phyloP scores from a whole-genome alignment of 2,329 filamentous ascomycete genomes.

The Phialemonium atrogriseum region DNA sequence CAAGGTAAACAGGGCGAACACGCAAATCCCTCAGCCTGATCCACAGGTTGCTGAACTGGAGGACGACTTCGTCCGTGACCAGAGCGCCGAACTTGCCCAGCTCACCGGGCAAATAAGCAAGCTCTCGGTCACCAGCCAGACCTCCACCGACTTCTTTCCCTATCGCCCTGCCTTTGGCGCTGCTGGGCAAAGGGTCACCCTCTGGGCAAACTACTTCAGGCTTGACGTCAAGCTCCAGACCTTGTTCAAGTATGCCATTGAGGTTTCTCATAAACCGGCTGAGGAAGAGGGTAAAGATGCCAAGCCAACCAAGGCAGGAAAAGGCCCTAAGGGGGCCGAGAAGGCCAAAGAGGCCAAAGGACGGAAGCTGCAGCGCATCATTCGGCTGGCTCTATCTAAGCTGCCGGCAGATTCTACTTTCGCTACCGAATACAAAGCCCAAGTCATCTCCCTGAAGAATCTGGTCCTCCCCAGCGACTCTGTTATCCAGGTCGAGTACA shows the following conservation, averaged over 20 bases:
- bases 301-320: constrained; percentile 7
- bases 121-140: constrained; percentile 16
- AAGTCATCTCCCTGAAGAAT: constrained; percentile 31
- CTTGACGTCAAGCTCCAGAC: constrained; percentile 26
- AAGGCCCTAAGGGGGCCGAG: constrained; percentile 6
- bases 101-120: constrained; percentile 28
- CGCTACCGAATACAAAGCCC: constrained; percentile 43
- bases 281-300: constrained; percentile 2
- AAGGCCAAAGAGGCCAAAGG: constrained; percentile 10
- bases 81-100: constrained; percentile 15
- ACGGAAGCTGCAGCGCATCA: constrained; percentile 32
- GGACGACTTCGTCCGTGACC: constrained; percentile 14
- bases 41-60: constrained; percentile 17
- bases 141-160: constrained; percentile 26
- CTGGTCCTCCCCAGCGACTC: constrained; percentile 27
- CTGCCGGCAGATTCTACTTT: constrained; percentile 23
- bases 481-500: constrained; percentile 26
- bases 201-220: constrained; percentile 49
- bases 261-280: constrained; percentile 18
- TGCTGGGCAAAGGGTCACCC: constrained; percentile 28
- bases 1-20: constrained; percentile 7
- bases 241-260: constrained; percentile 38
- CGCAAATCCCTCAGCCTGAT: constrained; percentile 18
- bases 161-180: constrained; percentile 41
- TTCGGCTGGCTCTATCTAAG: constrained; percentile 27